These are phyloP conservation scores for Neonectria ditissima DNA, from an alignment of 2,329 filamentous ascomycete species.

Conservation along the genomic window DNA sequence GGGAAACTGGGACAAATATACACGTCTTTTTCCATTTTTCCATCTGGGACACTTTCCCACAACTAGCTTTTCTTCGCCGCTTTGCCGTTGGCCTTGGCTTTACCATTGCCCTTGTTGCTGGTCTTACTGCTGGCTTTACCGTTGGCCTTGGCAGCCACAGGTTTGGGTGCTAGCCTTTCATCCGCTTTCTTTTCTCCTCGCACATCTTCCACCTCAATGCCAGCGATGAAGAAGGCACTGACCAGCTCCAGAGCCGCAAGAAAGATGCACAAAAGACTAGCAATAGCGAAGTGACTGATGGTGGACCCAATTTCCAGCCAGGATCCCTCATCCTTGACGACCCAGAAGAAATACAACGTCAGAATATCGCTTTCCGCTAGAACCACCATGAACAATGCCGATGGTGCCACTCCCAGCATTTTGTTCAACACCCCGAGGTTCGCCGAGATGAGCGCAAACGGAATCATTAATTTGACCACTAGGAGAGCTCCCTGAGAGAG, in stretches of 20 bases:
- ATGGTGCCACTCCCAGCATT: conserved; percentile 84
- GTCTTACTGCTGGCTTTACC: conserved; percentile 33
- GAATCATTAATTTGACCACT: conserved; percentile 89
- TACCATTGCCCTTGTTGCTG: conserved; percentile 5
- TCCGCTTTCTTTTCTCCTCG: conserved; percentile 11
- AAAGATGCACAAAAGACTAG: conserved; percentile 89
- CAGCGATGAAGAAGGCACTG: conserved; percentile 84
- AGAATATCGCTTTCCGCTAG: conserved; percentile 92
- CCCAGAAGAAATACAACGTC: conserved; percentile 97
- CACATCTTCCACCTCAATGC: conserved; percentile 73
- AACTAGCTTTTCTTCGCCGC: conserved; percentile 33
- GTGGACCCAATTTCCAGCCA: conserved; percentile 98
- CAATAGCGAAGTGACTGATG: conserved; percentile 95
- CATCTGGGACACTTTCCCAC: conserved; percentile 21
- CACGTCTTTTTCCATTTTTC: conserved; percentile 8
- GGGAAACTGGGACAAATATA: conserved; percentile 4
- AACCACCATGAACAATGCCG: conserved; percentile 92
- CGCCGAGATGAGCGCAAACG: conserved; percentile 91
- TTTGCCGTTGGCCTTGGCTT: conserved; percentile 11
- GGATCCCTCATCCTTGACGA: conserved; percentile 94
- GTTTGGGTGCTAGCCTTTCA: neutral
- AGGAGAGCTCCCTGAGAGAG: conserved; percentile 91
- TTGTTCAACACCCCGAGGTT: conserved; percentile 95
- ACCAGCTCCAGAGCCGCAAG: conserved; percentile 88
- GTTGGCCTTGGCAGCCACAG: conserved; percentile 9